Evolutionary conservation across 768 basidiomycete genomes (phyloP), one percentile per base, ranked within the genome.

Genomic region (Mycena pura): DNA sequence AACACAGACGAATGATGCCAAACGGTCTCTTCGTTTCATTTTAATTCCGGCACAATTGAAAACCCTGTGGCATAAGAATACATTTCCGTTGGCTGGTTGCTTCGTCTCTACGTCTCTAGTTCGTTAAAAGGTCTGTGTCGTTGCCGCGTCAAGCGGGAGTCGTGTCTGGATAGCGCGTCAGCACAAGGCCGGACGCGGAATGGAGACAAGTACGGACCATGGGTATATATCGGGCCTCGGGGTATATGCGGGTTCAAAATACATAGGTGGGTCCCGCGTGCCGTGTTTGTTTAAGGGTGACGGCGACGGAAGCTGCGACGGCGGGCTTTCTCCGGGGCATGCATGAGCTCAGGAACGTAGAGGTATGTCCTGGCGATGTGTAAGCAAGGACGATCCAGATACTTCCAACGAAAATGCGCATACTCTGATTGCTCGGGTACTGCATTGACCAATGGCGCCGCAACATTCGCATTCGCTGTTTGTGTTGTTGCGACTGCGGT

Each of bases 231-330:
- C 29, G 39, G 45, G 45, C 25, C 39, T 21, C 29, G 52, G 60
- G 61, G 58, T 62, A 62, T 62, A 62, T 54, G 40, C 49, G 28
- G 14, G 17, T 47, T 32, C 13, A 15, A 13, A 58, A 55, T 55
- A 59, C 27, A 58, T 43, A 47, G 39, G 21, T 40, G 27, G 24
- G 41, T 3, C 22, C 57, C 49, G 55, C 29, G 28, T 44, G 21
- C 40, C 10, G 17, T 9, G 17, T 36, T 17, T 28, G 2, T 51
- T 60, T 29, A 65, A 32, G 64, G 64, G 52, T 65, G 64, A 51
- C 64, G 64, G 32, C 60, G 64, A 48, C 64, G 64, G 47, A 65
- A 65, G 41, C 56, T 65, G 52, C 64, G 64, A 24, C 64, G 64
- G 13, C 64, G 64, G 13, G 58, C 29, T 41, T 65, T 65, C 50